Evolutionary conservation across 345 rosid genomes (phyloP).

Genomic region (Eucalyptus polybractea): DNA sequence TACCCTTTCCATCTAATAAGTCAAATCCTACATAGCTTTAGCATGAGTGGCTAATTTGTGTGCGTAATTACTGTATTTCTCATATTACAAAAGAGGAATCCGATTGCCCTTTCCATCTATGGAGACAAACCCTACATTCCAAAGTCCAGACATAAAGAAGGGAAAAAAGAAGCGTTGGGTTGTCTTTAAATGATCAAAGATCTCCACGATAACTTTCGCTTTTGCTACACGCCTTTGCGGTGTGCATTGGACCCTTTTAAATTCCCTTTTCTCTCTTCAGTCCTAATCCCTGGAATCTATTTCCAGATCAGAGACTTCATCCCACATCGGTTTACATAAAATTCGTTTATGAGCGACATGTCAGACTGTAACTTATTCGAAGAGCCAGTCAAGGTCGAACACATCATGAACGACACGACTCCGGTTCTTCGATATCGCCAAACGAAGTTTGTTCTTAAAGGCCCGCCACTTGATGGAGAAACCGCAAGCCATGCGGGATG

Average conservation of each 20-base stretch:
- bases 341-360: not conserved
- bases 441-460: not conserved
- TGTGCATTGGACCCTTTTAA: not conserved
- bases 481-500: not conserved
- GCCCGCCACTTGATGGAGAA: not conserved
- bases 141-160: not conserved
- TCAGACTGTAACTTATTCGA: not conserved
- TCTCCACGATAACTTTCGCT: not conserved
- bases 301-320: not conserved
- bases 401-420: not conserved
- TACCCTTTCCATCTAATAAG: not conserved
- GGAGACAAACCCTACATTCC: not conserved
- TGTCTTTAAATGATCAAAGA: not conserved
- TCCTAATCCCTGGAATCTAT: not conserved
- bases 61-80: not conserved
- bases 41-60: not conserved
- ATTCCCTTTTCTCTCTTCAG: not conserved
- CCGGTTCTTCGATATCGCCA: not conserved
- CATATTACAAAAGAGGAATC: not conserved
- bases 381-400: not conserved
- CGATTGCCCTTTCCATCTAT: not conserved
- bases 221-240: not conserved
- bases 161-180: not conserved
- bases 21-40: not conserved
- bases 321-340: not conserved